Conservation (phyloP, 2,329 filamentous ascomycete genomes). For the Fragosphaeria purpurea region DNA sequence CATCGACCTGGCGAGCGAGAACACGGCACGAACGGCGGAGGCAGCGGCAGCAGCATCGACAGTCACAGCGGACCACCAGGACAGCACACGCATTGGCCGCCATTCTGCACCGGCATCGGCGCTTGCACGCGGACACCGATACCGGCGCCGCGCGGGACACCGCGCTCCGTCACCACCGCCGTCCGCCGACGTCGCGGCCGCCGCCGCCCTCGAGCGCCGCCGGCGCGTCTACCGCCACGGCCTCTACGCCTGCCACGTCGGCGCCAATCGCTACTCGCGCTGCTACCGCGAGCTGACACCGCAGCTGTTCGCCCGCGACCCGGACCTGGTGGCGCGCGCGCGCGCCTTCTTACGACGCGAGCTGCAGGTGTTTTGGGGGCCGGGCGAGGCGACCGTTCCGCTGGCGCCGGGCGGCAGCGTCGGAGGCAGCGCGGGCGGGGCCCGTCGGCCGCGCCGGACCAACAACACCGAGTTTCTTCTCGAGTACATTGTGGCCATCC, state of each 20-base stretch:
- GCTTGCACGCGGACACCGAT: background rate
- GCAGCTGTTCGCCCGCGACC: conserved; percentile 49
- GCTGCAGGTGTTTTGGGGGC: conserved; percentile 60
- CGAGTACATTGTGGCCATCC: conserved; percentile 73
- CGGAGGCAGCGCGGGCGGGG: background rate
- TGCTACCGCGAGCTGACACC: conserved; percentile 70
- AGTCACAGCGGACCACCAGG: background rate
- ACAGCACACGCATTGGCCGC: background rate
- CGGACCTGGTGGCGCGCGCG: conserved; percentile 63
- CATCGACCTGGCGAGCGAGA: background rate
- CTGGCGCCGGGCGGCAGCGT: conserved; percentile 12
- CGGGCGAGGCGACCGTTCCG: background rate
- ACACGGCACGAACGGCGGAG: background rate
- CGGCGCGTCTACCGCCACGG: conserved; percentile 62
- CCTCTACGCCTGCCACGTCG: conserved; percentile 72
- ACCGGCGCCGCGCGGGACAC: background rate
- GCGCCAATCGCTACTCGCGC: conserved; percentile 65
- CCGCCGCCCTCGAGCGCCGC: conserved; percentile 44
- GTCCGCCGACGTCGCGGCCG: conserved; percentile 15
- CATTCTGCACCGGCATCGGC: too few relatives aligned
- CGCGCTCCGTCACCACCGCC: conserved; percentile 5
- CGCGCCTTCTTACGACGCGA: conserved; percentile 76
- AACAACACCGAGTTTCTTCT: conserved; percentile 71
- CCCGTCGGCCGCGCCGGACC: conserved; percentile 14
- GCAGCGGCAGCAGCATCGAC: background rate